These are phyloP conservation scores for Irpex rosettiformis DNA, from an alignment of 1,284 basidiomycete genomes.

Conservation along the genomic window DNA sequence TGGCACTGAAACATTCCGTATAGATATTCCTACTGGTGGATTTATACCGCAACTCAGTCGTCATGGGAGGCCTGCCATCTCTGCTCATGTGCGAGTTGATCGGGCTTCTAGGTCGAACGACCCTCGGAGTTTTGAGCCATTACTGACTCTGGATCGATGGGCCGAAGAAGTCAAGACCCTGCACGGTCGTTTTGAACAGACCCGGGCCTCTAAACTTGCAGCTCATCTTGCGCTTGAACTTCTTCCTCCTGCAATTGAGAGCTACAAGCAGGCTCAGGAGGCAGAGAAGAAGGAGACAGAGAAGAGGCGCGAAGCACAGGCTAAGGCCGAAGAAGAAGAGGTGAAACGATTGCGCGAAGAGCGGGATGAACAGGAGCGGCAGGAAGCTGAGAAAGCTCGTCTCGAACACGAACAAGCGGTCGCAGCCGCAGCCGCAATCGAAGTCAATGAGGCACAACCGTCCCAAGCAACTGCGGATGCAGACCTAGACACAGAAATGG, in stretches of 20 bases:
- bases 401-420: conserved; percentile 21
- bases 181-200: conserved; percentile 68
- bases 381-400: conserved; percentile 23
- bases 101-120: conserved; percentile 48
- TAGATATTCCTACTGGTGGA: conserved; percentile 65
- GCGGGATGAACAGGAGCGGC: conserved; percentile 20
- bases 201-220: conserved; percentile 64
- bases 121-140: conserved; percentile 64
- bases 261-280: conserved; percentile 43
- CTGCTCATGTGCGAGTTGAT: conserved; percentile 61
- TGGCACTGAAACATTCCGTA: conserved; percentile 62
- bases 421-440: conserved; percentile 19
- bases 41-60: conserved; percentile 49
- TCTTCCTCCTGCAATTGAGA: conserved; percentile 77
- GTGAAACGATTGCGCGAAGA: conserved; percentile 24
- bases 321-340: conserved; percentile 32
- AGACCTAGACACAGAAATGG: conserved; percentile 42
- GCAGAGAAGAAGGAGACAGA: conserved; percentile 44
- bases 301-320: conserved; percentile 37
- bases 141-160: conserved; percentile 88
- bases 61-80: conserved; percentile 34
- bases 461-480: conserved; percentile 9
- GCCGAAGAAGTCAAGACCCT: conserved; percentile 83
- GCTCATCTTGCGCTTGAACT: conserved; percentile 78
- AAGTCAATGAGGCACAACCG: conserved; percentile 20